These are phyloP conservation scores for Beauveria rudraprayagi DNA, from an alignment of 2,329 filamentous ascomycete genomes.

Conservation along the genomic window DNA sequence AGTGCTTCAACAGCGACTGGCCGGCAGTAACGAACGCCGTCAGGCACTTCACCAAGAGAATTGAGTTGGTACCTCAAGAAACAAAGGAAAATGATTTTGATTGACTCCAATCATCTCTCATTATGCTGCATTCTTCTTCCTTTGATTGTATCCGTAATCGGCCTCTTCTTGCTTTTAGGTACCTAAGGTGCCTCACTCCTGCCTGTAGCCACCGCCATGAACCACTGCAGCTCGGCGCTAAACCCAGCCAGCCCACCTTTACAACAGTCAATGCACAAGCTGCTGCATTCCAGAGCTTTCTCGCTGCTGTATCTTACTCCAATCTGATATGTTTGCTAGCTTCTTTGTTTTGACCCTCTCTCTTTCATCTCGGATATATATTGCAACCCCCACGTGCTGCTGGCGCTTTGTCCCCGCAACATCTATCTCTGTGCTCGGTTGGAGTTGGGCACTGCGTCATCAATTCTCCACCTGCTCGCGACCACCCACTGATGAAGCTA, in stretches of 20 bases:
- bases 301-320: not conserved
- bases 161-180: no score
- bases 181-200: not conserved
- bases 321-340: not conserved
- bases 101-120: no score
- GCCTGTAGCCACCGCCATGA: not conserved
- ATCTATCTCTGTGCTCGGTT: not conserved
- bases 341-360: not conserved
- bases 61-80: no score
- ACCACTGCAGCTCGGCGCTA: not conserved
- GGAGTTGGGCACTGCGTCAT: constrained; percentile 7
- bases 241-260: not conserved
- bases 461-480: not conserved
- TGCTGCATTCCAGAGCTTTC: not conserved
- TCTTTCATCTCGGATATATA: not conserved
- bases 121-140: no score
- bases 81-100: no score
- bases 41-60: not conserved
- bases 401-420: not conserved
- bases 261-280: no score
- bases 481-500: not conserved
- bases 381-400: not conserved
- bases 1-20: not conserved
- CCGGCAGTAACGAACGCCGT: not conserved
- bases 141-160: no score